A percentile compares a stretch with the other conserved stretches of the same genome.
These are phyloP conservation scores for Sugiyamaella qingdaonensis DNA, from an alignment of 805 yeast genomes.

Conservation along the genomic window DNA sequence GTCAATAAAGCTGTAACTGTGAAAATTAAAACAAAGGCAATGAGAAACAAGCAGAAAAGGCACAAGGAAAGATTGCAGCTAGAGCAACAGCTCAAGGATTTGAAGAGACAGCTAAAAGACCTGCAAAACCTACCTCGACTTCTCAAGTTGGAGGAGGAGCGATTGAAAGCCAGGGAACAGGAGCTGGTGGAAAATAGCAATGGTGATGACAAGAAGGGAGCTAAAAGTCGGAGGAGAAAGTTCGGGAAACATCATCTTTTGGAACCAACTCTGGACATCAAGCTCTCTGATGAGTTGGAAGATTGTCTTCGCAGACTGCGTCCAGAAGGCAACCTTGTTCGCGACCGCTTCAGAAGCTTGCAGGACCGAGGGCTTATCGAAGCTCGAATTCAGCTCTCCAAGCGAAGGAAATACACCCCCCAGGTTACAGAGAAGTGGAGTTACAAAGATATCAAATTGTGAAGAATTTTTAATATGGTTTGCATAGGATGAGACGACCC, in stretches of 20 bases:
- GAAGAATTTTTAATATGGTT: background rate
- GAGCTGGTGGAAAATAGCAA: slow-evolving; percentile 10
- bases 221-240: slow-evolving; percentile 31
- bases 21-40: slow-evolving; percentile 71
- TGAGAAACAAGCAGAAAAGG: slow-evolving; percentile 66
- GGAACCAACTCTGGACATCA: slow-evolving; percentile 58
- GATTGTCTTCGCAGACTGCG: slow-evolving; percentile 78
- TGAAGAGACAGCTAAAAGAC: slow-evolving; percentile 59
- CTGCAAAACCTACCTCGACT: slow-evolving; percentile 44
- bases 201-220: slow-evolving; percentile 15
- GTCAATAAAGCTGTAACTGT: slow-evolving; percentile 63
- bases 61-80: slow-evolving; percentile 47
- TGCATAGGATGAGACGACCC: background rate
- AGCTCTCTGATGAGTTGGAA: slow-evolving; percentile 81
- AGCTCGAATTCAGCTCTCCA: slow-evolving; percentile 66
- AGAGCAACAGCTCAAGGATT: slow-evolving; percentile 51
- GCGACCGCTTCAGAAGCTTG: slow-evolving; percentile 74
- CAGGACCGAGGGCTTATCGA: slow-evolving; percentile 87
- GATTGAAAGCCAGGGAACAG: slow-evolving; percentile 17
- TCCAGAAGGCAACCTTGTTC: slow-evolving; percentile 85
- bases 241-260: slow-evolving; percentile 44
- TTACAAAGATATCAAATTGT: slow-evolving; percentile 65
- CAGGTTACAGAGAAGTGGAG: slow-evolving; percentile 90
- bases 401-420: slow-evolving; percentile 61
- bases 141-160: slow-evolving; percentile 19